Percentiles rank a stretch among this genome's conserved stretches.
Evolutionary conservation across 2,329 filamentous ascomycete species (phyloP).

Genomic region (Stylonectria norvegica): DNA sequence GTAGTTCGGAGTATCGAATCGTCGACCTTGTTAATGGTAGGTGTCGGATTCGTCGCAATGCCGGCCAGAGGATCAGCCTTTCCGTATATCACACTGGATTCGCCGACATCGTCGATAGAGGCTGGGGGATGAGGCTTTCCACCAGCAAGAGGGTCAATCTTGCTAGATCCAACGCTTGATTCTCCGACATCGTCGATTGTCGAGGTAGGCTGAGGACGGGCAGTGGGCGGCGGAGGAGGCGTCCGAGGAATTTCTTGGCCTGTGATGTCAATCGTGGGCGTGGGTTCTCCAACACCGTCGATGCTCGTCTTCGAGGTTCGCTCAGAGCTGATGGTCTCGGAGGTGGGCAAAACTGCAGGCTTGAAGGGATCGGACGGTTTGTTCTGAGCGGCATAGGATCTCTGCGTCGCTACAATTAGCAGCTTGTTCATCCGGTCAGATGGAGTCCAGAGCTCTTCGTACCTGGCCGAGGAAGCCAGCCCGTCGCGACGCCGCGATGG

Average conservation of each 20-base stretch:
- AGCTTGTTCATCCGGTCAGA: no score
- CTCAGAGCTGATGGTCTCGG: slow-evolving; percentile 50
- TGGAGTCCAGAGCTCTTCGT: slow-evolving; percentile 34
- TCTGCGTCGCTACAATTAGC: slow-evolving; percentile 37
- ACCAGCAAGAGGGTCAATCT: slow-evolving; percentile 8
- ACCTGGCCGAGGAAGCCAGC: slow-evolving; percentile 31
- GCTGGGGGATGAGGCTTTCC: slow-evolving; percentile 10
- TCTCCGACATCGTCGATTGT: slow-evolving; percentile 18
- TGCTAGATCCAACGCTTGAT: slow-evolving; percentile 7
- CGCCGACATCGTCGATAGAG: slow-evolving; percentile 16
- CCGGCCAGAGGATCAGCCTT: slow-evolving; percentile 7
- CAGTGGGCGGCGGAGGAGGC: slow-evolving; percentile 24
- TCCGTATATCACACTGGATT: slow-evolving; percentile 10
- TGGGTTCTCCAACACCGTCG: slow-evolving; percentile 36
- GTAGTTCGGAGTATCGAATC: slow-evolving; percentile 13
- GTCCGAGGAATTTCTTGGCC: slow-evolving; percentile 35
- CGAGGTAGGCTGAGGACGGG: slow-evolving; percentile 7
- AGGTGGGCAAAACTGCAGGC: slow-evolving; percentile 51
- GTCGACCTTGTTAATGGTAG: slow-evolving; percentile 21
- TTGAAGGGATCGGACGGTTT: slow-evolving; percentile 49
- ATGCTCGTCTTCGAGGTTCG: slow-evolving; percentile 39
- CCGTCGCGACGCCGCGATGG: slow-evolving; percentile 36
- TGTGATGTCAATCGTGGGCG: slow-evolving; percentile 38
- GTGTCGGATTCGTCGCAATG: slow-evolving; percentile 7
- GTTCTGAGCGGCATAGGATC: slow-evolving; percentile 54